Evolutionary conservation across 1,139 yeast genomes (phyloP), one percentile per base, ranked within the genome.

Genomic region (Yamadazyma dushanensis): DNA sequence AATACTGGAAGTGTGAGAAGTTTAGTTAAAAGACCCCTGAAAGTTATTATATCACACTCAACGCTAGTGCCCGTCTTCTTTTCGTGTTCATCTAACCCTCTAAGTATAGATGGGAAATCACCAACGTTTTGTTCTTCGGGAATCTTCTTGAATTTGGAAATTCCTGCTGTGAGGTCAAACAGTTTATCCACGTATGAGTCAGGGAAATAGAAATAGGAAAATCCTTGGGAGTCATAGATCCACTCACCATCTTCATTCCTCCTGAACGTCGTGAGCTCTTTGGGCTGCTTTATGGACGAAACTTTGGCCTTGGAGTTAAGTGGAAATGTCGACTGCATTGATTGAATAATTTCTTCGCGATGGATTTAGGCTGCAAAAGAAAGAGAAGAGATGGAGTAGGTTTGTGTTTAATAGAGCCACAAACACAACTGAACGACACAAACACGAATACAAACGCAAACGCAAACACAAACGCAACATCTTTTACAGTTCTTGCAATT

Each of bases 21-120:
- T 45, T 73, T 76, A 29, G 90, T 73, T 79, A 90, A 77, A 29
- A 87, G 63, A 1, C 97, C 97, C 46, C 97, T 70, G 73, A 87
- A 87, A 0, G 96, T 80, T 28, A 92, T 66, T 25, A 92, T 71
- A 50, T 88, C 88, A 3, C 77, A 79, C 20, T 72, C 73, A 2
- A 76, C 54, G 44, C 73, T 79, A 27, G 65, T 59, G 1, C 69
- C 69, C 15, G 63, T 60, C 16, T 54, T 40, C 41, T 63, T 59
- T 57, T 92, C 97, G 49, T 76, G 66, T 8, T 63, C 51, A 43
- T 68, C 63, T 14, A 90, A 53, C 1, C 87, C 79, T 17, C 57
- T 50, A 26, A 90, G 61, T 11, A 85, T 61, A 1, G 83, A 78
- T 31, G 71, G 69, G 43, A 89, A 71, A 42, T 80, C 83, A 7